A percentile compares a stretch with the other conserved stretches of the same genome.
Evolutionary conservation across 345 rosid species (phyloP).

Genomic region (Iberis pinnata): DNA sequence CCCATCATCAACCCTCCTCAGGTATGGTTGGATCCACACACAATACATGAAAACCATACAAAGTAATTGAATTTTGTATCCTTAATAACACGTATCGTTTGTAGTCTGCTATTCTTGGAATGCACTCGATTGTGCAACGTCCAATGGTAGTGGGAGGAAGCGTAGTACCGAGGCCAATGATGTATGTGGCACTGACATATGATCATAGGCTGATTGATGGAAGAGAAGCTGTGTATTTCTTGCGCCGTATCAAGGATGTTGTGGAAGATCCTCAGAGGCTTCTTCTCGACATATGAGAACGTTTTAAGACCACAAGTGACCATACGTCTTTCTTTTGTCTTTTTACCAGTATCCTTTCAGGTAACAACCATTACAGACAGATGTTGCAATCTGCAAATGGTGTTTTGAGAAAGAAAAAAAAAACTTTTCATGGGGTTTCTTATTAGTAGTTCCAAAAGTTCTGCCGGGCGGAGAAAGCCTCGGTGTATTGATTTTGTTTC

Average conservation of each 20-base stretch:
- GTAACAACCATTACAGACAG: slow-evolving; percentile 10
- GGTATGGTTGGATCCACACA: slow-evolving; percentile 34
- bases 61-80: background rate
- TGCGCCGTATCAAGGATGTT: slow-evolving; percentile 84
- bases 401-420: background rate
- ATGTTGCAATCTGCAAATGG: slow-evolving; percentile 10
- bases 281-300: slow-evolving; percentile 56
- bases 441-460: slow-evolving; percentile 19
- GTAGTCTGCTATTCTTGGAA: slow-evolving; percentile 89
- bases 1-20: slow-evolving; percentile 99
- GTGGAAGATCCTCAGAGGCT: slow-evolving; percentile 86
- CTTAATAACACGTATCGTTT: background rate
- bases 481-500: slow-evolving; percentile 14
- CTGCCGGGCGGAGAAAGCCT: slow-evolving; percentile 28
- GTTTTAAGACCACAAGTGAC: background rate
- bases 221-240: slow-evolving; percentile 85
- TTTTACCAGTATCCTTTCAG: slow-evolving; percentile 23
- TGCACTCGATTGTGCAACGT: slow-evolving; percentile 79
- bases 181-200: slow-evolving; percentile 82
- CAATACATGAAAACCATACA: background rate
- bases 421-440: slow-evolving; percentile 4
- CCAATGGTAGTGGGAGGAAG: slow-evolving; percentile 80
- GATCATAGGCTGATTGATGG: slow-evolving; percentile 89
- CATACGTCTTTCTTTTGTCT: slow-evolving; percentile 1
- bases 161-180: slow-evolving; percentile 85